Evolutionary conservation across 768 basidiomycete species (phyloP).

Genomic region (Pleurotus tuoliensis): DNA sequence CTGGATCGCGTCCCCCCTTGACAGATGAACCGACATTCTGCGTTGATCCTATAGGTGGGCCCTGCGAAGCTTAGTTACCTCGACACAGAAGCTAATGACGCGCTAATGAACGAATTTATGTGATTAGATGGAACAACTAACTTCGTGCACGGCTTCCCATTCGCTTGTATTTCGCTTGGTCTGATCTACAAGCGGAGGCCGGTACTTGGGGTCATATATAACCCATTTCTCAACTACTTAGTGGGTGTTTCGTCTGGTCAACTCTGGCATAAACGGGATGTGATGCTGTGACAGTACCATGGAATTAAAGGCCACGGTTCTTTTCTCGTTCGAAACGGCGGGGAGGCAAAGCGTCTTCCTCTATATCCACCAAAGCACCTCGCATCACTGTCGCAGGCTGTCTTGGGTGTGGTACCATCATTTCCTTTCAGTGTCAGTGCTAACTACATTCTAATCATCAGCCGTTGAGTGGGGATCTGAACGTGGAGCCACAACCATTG

Average conservation of each 20-base stretch:
- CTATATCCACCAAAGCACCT: slow-evolving; percentile 60
- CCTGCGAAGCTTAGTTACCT: slow-evolving; percentile 11
- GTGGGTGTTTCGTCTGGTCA: slow-evolving; percentile 31
- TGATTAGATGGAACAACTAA: slow-evolving; percentile 83
- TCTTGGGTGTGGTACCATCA: slow-evolving; percentile 49
- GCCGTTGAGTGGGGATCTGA: slow-evolving; percentile 91
- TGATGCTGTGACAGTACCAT: slow-evolving; percentile 51
- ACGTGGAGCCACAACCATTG: slow-evolving; percentile 48
- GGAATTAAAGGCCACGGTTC: slow-evolving; percentile 80
- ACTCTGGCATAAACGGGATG: background rate
- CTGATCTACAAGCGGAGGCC: slow-evolving; percentile 80
- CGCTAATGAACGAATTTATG: background rate
- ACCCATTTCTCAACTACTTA: slow-evolving; percentile 85
- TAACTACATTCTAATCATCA: slow-evolving; percentile 14
- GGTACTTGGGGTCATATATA: slow-evolving; percentile 88
- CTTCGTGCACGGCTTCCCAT: slow-evolving; percentile 83
- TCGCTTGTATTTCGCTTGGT: slow-evolving; percentile 88
- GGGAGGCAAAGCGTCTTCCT: slow-evolving; percentile 57
- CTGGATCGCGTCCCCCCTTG: slow-evolving; percentile 62
- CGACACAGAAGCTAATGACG: too few relatives aligned
- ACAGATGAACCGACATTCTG: slow-evolving; percentile 94
- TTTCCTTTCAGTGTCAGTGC: background rate
- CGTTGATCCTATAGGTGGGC: slow-evolving; percentile 88
- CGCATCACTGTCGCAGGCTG: slow-evolving; percentile 63
- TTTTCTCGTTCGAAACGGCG: slow-evolving; percentile 52